Evolutionary conservation across 768 basidiomycete species (phyloP), one percentile per base, ranked within the genome.

Genomic region (Boletus reticulatus): DNA sequence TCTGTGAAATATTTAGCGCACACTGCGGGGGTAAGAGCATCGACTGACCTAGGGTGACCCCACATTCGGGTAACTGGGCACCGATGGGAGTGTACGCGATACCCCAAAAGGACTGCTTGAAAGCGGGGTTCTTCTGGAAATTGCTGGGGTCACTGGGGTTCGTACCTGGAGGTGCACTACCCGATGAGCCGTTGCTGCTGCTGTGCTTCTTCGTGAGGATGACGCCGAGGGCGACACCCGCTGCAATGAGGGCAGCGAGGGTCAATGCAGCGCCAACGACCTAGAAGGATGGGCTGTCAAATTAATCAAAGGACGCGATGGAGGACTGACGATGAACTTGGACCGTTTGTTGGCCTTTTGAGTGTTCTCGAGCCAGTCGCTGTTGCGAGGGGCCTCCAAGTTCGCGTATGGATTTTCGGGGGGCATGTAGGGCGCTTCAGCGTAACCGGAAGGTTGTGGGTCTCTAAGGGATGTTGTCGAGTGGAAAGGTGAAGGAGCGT

Each of bases 51-150:
- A 75, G 68, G 5, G 65, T 72, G 52, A 79, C 86, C 11, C 85
- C 87, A 61, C 91, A 93, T 34, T 80, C 66, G 0, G 91, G 91
- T 22, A 85, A 69, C 61, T 86, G 83, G n/a, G 86, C 84, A 39
- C 84, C 84, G 19, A 75, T 73, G 10, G 94, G 93, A 1, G 92
- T 93, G 70, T 96, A 96, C 0, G 94, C 94, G 22, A 96, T 66
- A 6, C 89, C 94, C 68, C 87, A 96, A 73, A 97, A 91, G 1
- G 84, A 79, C 60, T 89, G 83, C 58, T 85, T 79, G 48, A 96
- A 73, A 31, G 78, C 78, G 3, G 81, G 49, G 69, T 95, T 81
- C 73, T 86, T 88, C 19, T 72, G 70, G 71, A 95, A 97, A 17
- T 79, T 78, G 70, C 85, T 92, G 4, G 94, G 92, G 70, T 95